A percentile compares a stretch with the other conserved stretches of the same genome.
Conservation (phyloP, 73 alveolate genomes). For the Blepharisma stoltei region DNA sequence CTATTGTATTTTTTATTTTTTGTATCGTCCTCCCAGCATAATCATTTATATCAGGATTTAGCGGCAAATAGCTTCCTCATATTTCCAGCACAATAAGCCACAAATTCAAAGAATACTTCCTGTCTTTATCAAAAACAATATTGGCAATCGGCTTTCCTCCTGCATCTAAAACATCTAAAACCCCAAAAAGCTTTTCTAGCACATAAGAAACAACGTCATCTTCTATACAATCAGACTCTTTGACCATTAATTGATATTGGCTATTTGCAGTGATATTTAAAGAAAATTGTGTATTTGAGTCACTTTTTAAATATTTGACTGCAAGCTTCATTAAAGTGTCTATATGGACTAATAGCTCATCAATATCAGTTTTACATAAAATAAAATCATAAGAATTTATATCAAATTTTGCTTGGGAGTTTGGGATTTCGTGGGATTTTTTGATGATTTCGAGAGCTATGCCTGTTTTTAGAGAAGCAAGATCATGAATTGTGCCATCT, state of each 20-base stretch:
- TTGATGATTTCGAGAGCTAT: not conserved
- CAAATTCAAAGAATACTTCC: not conserved
- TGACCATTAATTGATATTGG: not conserved
- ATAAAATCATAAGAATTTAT: not conserved
- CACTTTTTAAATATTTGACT: not conserved
- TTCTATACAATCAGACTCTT: not conserved
- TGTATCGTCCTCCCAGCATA: not conserved
- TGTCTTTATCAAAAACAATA: not conserved
- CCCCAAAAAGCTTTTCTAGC: not conserved
- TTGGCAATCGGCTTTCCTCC: constrained; percentile 1
- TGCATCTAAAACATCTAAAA: constrained; percentile 5
- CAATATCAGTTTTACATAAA: not conserved
- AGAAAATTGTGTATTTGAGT: not conserved
- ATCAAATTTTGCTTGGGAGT: not conserved
- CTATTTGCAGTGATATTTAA: not conserved
- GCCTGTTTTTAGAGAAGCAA: constrained; percentile 27
- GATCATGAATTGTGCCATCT: constrained; percentile 17
- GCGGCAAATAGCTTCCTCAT: constrained; percentile 26
- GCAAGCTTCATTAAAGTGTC: not conserved
- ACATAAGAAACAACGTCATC: constrained; percentile 3
- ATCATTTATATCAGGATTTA: constrained; percentile 1
- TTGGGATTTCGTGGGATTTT: too few relatives aligned
- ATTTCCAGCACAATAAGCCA: constrained; percentile 24
- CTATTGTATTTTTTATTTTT: constrained; percentile 14
- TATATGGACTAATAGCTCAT: not conserved